Evolutionary conservation across 2,329 filamentous ascomycete genomes (phyloP), one percentile per base, ranked within the genome.

Genomic region (Pseudogymnoascus sp.): DNA sequence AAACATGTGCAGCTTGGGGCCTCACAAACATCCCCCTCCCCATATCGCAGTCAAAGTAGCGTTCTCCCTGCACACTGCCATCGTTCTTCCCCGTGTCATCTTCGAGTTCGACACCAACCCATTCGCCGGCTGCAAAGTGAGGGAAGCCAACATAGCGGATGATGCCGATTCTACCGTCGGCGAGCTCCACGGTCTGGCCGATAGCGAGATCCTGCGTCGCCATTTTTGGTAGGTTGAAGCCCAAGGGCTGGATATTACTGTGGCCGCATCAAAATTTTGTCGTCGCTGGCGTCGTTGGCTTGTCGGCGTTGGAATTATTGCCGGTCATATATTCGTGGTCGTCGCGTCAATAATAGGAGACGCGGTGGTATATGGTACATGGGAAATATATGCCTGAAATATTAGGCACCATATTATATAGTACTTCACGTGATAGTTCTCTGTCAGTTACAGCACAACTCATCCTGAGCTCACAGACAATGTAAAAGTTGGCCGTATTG

Each of bases 51-150:
- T 93, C 86, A 70, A 96, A 97, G 74, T 97, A 97, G 19, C 91
- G 82, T 72, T 91, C 84, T 66, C 91, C 93, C 74, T 93, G 85
- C 56, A 97, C 91, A 63, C 89, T 88, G 67, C 93, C 93, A 81
- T 97, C 91, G 71, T 97, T 97, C 79, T 97, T 97, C 33, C 95
- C 93, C 19, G 83, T 85, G 62, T 87, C 80, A 56, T 91, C 88
- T 61, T 91, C 86, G 63, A 97, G 84, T 78, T 96, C 93, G 65
- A 97, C 84, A 67, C 93, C 93, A 64, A 97, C 81, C 91, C 93
- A 97, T 66, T 90, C 86, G 66, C 93, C 93, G 5, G 82, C 79
- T 64, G 91, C 86, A 76, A 97, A 96, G 70, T 84, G 79, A 38
- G 93, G 91, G 63, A 82, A 79, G 71, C 95, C 95, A 65, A 91